phyloP scores from a whole-genome alignment of 306 rosid species.

The Malus orientalis region DNA sequence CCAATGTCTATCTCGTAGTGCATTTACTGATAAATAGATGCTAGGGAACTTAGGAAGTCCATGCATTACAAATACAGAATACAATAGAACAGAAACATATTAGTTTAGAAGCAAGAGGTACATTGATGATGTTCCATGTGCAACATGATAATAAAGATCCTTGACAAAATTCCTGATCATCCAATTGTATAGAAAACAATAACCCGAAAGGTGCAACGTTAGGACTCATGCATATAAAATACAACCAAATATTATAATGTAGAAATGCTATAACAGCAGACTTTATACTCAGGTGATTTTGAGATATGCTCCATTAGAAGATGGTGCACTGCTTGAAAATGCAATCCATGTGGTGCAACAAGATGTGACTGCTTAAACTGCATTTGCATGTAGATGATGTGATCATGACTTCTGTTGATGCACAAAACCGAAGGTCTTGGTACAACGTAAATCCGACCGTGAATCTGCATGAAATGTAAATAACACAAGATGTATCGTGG shows the following conservation, averaged over 20 bases:
- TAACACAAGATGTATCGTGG: no score
- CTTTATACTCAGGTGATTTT: conserved; percentile 76
- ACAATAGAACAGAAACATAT: no score
- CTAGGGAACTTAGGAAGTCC: no score
- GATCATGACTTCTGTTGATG: background rate
- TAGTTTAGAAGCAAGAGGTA: no score
- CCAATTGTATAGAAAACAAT: conserved; percentile 77
- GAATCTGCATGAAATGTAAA: no score
- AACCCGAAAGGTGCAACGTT: conserved; percentile 47
- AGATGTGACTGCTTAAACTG: conserved; percentile 72
- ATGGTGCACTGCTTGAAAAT: conserved; percentile 64
- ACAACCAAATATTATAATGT: conserved; percentile 11
- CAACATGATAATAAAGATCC: no score
- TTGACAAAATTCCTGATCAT: background rate
- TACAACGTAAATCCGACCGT: no score
- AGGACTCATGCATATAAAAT: conserved; percentile 7
- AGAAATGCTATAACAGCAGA: conserved; percentile 11
- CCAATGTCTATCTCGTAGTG: no score
- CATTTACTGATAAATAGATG: no score
- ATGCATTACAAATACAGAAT: no score
- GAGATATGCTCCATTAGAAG: conserved; percentile 67
- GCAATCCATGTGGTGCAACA: conserved; percentile 65
- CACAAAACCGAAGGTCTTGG: no score
- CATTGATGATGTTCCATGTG: no score
- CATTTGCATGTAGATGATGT: conserved; percentile 16